phyloP scores from a whole-genome alignment of 371 early-diverging fungal genomes.

The Cokeromyces recurvatus region DNA sequence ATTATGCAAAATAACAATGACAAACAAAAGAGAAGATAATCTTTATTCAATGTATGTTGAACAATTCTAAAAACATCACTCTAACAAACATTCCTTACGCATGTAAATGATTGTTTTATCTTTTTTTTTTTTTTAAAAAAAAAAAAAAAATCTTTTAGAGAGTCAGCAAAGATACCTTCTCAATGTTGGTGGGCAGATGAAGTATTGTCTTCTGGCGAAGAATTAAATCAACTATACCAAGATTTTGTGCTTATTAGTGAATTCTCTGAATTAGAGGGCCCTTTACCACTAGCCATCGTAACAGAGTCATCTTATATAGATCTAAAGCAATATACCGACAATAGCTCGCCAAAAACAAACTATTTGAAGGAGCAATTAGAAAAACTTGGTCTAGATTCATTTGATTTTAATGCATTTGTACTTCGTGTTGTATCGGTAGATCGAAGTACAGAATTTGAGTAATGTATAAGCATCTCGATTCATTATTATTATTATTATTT shows the following conservation, averaged over 20 bases:
- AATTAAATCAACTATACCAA: constrained; percentile 13
- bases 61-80: too few relatives aligned
- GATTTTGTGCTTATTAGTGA: constrained; percentile 59
- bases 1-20: too few relatives aligned
- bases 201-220: constrained; percentile 9
- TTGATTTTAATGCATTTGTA: constrained; percentile 56
- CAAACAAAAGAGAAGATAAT: too few relatives aligned
- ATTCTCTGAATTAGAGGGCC: constrained; percentile 59
- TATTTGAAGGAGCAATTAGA: constrained; percentile 6
- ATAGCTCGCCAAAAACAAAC: not conserved
- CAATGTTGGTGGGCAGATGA: constrained; percentile 21
- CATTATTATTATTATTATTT: not conserved
- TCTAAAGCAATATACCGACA: constrained; percentile 27
- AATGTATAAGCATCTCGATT: too few relatives aligned
- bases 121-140: too few relatives aligned
- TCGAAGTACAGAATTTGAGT: constrained; percentile 36
- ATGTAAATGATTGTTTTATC: too few relatives aligned
- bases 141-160: too few relatives aligned
- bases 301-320: constrained; percentile 31
- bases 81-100: too few relatives aligned
- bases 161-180: too few relatives aligned
- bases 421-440: constrained; percentile 54
- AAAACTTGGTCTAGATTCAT: constrained; percentile 21
- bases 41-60: too few relatives aligned
- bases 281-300: constrained; percentile 48